Evolutionary conservation across 352 stramenopile species (phyloP), one percentile per base, ranked within the genome.

Genomic region (Thraustochytrium striatum): DNA sequence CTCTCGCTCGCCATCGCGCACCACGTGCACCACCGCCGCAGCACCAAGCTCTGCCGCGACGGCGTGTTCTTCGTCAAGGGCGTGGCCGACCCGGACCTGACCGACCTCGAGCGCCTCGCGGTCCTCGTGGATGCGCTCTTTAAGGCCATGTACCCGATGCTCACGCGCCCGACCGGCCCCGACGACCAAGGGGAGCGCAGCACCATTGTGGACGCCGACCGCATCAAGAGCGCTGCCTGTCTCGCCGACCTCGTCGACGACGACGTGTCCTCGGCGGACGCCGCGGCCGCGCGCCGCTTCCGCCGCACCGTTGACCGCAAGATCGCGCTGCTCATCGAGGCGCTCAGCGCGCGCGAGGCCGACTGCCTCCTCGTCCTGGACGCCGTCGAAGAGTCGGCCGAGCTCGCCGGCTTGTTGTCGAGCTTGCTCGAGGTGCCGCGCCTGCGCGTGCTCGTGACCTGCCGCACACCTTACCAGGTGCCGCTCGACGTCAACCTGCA

Each of bases 21-120:
- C 50, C 65, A 75, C 65, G 41, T 75, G 21, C 65, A 75, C 39
- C 65, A 75, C n/a, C 65, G 65, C 50, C 65, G 65, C 35, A 33
- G 65, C 65, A 28, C 65, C 1, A 38, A 30, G 3, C 41, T 75
- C 32, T 55, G 43, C 32, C 65, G 65, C 30, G 65, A 75, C 39
- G 65, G 65, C 39, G 52, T 75, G 30, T 75, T 75, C 39, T 39
- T 44, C 39, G 41, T 75, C 44, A 75, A 75, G 65, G 35, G 32
- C 43, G 65, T 30, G 30, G 30, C 47, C 47, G 47, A 55, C 25
- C 16, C 25, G 25, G 25, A 55, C 11, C n/a, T 61, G 21, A 72
- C n/a, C 35, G 44, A 38, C 8, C 9, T 61, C 33, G 65, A 30
- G 25, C 47, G 25, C 16, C 47, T 55, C 16, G 47, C 47, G 47